Evolutionary conservation across 257 asterid species (phyloP).

Genomic region (Salvia splendens): DNA sequence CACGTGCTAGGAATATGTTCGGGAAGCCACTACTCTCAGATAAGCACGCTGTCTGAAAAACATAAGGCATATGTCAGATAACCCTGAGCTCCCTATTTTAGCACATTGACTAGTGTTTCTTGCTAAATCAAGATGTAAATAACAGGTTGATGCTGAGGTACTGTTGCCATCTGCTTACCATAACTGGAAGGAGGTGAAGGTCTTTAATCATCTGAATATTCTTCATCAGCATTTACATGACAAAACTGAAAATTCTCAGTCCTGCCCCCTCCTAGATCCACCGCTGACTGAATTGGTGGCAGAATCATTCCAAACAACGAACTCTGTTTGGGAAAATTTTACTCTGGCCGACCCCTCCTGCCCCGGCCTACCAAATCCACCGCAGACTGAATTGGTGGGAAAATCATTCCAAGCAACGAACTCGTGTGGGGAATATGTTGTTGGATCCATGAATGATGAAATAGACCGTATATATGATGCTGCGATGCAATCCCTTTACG

Average conservation of each 20-base stretch:
- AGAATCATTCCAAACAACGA: too few relatives aligned
- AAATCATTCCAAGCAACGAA: neutral
- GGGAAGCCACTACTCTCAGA: slow-evolving; percentile 25
- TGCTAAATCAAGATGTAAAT: neutral
- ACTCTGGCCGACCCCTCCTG: too few relatives aligned
- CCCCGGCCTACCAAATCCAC: too few relatives aligned
- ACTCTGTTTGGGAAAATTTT: too few relatives aligned
- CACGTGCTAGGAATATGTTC: slow-evolving; percentile 33
- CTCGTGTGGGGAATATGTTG: too few relatives aligned
- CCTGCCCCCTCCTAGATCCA: too few relatives aligned
- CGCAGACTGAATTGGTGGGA: neutral
- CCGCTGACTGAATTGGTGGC: too few relatives aligned
- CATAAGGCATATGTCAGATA: slow-evolving; percentile 43
- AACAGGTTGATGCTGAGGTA: slow-evolving; percentile 43
- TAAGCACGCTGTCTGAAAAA: slow-evolving; percentile 32
- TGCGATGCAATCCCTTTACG: too few relatives aligned
- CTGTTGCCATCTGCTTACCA: slow-evolving; percentile 42
- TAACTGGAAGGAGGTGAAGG: slow-evolving; percentile 32
- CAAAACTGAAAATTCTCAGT: slow-evolving; percentile 18
- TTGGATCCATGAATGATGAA: too few relatives aligned
- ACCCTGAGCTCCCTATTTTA: neutral
- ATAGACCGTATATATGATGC: too few relatives aligned
- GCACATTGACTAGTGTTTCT: too few relatives aligned
- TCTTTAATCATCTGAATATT: slow-evolving; percentile 36
- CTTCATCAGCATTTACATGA: slow-evolving; percentile 25